phyloP scores from a whole-genome alignment of 345 rosid genomes.

The Lumnitzera littorea region DNA sequence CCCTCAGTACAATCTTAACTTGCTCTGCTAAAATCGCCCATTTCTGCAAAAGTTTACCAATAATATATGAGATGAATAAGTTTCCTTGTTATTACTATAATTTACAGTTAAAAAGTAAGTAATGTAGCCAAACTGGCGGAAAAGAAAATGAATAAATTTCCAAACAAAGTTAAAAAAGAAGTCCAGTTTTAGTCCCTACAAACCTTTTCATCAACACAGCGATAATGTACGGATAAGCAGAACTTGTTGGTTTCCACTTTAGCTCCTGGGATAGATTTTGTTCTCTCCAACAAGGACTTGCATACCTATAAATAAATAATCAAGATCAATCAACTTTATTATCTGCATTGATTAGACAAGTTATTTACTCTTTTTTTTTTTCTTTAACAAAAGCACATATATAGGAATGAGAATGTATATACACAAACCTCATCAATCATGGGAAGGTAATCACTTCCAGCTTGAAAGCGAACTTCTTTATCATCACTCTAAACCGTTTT shows the following conservation, averaged over 20 bases:
- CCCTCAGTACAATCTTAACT: constrained; percentile 49
- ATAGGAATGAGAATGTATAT: not conserved
- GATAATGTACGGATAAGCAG: constrained; percentile 85
- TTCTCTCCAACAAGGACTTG: constrained; percentile 46
- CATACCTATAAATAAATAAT: constrained; percentile 32
- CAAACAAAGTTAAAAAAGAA: too few relatives aligned
- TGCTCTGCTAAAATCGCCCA: constrained; percentile 62
- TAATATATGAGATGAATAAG: constrained; percentile 2
- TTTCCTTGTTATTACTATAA: not conserved
- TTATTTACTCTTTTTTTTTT: not conserved
- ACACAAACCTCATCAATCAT: constrained; percentile 73
- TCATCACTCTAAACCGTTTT: constrained; percentile 21
- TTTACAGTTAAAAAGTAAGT: not conserved
- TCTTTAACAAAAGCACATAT: too few relatives aligned
- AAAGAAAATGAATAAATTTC: not conserved
- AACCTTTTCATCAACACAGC: constrained; percentile 90
- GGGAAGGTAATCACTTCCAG: constrained; percentile 76
- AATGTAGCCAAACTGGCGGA: not conserved
- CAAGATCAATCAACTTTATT: not conserved
- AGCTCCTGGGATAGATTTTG: constrained; percentile 66
- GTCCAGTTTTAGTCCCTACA: too few relatives aligned
- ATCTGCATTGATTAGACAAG: not conserved
- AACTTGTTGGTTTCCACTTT: constrained; percentile 91
- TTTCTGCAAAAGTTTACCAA: constrained; percentile 28
- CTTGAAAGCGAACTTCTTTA: constrained; percentile 52